Conservation (phyloP, 257 asterid species). For the Fraxinus americana region DNA sequence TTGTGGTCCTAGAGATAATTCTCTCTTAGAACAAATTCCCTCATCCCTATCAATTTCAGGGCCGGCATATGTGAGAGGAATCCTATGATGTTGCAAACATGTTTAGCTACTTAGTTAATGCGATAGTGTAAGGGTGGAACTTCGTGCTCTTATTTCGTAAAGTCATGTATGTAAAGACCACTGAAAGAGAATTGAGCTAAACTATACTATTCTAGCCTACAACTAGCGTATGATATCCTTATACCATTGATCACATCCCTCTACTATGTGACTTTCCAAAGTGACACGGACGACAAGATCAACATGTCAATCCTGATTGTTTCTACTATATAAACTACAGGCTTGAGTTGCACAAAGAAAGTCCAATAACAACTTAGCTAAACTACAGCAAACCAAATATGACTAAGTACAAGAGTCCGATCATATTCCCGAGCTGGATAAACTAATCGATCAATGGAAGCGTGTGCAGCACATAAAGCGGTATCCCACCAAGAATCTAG, state of each 20-base stretch:
- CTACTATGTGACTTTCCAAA: background rate
- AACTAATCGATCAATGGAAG: background rate
- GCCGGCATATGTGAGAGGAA: background rate
- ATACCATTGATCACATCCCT: background rate
- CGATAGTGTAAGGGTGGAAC: background rate
- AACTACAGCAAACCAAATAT: background rate
- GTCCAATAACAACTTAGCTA: background rate
- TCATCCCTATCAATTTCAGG: background rate
- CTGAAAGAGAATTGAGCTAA: background rate
- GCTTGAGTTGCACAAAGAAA: too few species aligned
- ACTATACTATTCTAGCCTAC: background rate
- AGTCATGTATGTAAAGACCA: too few species aligned
- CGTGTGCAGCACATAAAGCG: background rate
- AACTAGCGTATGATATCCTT: background rate
- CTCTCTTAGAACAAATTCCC: background rate
- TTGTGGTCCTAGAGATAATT: background rate
- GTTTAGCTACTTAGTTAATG: background rate
- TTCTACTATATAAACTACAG: background rate
- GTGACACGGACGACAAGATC: background rate
- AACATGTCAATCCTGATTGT: background rate
- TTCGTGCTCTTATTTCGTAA: background rate
- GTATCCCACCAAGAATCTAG: background rate
- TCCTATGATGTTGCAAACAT: background rate
- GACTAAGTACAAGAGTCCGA: background rate
- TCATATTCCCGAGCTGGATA: background rate